These are phyloP conservation scores for Triticum monococcum DNA, from an alignment of 176 grass and related monocot species.

Conservation along the genomic window DNA sequence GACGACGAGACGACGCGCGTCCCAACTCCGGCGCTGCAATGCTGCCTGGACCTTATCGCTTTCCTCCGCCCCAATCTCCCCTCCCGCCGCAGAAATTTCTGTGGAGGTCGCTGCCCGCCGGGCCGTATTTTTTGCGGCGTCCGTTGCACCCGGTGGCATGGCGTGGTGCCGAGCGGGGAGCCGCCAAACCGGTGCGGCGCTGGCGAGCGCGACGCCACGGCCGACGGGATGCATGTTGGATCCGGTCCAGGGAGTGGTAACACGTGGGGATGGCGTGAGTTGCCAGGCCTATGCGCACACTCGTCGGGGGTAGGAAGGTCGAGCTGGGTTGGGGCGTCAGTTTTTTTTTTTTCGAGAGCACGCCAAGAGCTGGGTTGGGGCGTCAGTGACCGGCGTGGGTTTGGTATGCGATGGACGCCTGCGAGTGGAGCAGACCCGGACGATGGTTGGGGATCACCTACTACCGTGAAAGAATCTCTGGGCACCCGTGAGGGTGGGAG, in stretches of 20 bases:
- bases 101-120: neutral
- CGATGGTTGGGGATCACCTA: slow-evolving; percentile 39
- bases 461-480: slow-evolving; percentile 42
- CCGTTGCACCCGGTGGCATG: neutral
- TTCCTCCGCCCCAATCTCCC: slow-evolving; percentile 10
- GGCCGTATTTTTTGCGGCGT: slow-evolving; percentile 31
- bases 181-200: neutral
- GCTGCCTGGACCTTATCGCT: slow-evolving; percentile 44
- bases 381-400: slow-evolving; percentile 2
- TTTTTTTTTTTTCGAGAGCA: no score
- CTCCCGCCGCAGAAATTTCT: slow-evolving; percentile 40
- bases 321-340: no score
- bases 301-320: neutral
- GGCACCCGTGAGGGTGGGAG: slow-evolving; percentile 25
- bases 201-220: slow-evolving; percentile 20
- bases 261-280: slow-evolving; percentile 27
- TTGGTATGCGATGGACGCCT: slow-evolving; percentile 25
- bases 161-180: neutral
- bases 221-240: slow-evolving; percentile 22
- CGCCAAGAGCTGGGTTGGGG: no score
- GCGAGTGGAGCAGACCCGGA: neutral
- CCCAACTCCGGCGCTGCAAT: slow-evolving; percentile 1
- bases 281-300: no score
- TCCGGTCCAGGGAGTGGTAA: neutral
- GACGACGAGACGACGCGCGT: slow-evolving; percentile 22